These are phyloP conservation scores for Emergomyces pasteurianus DNA, from an alignment of 2,329 filamentous ascomycete genomes.

Conservation along the genomic window DNA sequence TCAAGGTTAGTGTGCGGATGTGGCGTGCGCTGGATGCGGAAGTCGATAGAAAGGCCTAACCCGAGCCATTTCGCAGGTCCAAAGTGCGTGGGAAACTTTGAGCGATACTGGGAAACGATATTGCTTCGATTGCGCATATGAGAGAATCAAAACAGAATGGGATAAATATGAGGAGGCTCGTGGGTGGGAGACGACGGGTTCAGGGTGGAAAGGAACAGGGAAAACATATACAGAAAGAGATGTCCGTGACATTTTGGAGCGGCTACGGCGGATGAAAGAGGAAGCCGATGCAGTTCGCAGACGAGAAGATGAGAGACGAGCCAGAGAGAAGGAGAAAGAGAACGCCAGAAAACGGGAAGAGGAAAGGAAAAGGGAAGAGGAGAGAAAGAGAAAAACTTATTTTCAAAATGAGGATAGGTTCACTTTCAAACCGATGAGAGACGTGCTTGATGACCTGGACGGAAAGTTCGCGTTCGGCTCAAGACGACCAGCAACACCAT, in stretches of 20 bases:
- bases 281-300: background rate
- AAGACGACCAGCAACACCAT: background rate
- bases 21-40: background rate
- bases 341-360: background rate
- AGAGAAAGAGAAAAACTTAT: background rate
- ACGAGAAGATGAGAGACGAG: background rate
- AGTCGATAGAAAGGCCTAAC: background rate
- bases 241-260: background rate
- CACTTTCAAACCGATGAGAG: background rate
- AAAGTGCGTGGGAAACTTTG: background rate
- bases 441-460: background rate
- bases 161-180: background rate
- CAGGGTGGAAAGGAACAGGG: background rate
- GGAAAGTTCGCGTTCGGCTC: background rate
- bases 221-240: background rate
- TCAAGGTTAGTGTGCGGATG: background rate
- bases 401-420: background rate
- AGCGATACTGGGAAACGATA: background rate
- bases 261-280: background rate
- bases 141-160: background rate
- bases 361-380: background rate
- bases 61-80: background rate
- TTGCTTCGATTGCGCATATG: conserved; percentile 1
- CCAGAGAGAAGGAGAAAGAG: background rate
- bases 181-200: background rate